Evolutionary conservation across 2,329 filamentous ascomycete genomes (phyloP), one percentile per base, ranked within the genome.

Genomic region (Hypocreales sp.): DNA sequence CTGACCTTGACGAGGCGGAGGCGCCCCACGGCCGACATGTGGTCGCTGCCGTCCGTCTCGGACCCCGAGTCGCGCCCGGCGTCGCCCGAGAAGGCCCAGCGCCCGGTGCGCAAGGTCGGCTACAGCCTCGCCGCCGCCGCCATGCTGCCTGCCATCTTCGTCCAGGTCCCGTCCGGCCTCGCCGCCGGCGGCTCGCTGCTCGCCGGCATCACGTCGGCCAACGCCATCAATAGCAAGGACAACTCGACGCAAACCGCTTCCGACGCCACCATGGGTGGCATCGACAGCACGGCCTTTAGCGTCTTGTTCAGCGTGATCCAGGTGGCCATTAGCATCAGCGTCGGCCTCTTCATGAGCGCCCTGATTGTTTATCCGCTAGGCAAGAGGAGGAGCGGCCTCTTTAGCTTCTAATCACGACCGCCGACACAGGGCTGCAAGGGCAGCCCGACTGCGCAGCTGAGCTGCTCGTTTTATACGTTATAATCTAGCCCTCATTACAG

Each of bases 141-240:
- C 2, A 81, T 93, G 62, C 56, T 93, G 8, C 84, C 84, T 0
- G 84, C 79, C 5, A 92, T 93, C 36, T 92, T 92, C 35, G 67
- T 76, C 2, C 70, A 73, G 36, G 71, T 76, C 15, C 71, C 71
- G 0, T 69, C 64, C 13, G 67, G 70, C 16, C 51, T 76, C n/a
- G 71, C 71, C 4, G 67, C 67, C 0, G 60, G 61, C 16, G 70
- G 70, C 1, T 71, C 67, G 10, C 50, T 76, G 12, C 47, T 75
- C 5, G 63, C 65, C 7, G 70, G 72, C 11, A 51, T 77, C 29
- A 58, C 56, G 5, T 63, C 58, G 5, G 71, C 72, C 0, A 58
- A 75, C 34, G 54, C 62, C 28, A 58, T 72, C 24, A 67, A 58
- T 3, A 45, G 53, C 28, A 61, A 60, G 38, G 44, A 47, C 20